Conservation (phyloP, 2,329 filamentous ascomycete genomes). For the Ophiocordyceps robertsii region DNA sequence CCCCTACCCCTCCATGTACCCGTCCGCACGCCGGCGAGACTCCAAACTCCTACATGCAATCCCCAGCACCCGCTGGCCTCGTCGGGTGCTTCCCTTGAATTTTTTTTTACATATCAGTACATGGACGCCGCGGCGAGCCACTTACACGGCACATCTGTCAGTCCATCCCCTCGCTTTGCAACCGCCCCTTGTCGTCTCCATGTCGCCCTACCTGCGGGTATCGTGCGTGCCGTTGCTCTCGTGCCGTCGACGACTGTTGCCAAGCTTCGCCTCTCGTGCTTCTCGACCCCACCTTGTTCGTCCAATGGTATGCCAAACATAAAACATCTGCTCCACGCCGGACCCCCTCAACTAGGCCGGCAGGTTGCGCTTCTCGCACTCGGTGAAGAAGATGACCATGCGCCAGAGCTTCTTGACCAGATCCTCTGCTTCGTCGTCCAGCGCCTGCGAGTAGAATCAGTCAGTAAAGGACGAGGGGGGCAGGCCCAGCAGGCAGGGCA, state of each 20-base stretch:
- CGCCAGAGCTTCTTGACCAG: conserved; percentile 96
- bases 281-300: neutral
- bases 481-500: no score
- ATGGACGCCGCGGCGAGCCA: neutral
- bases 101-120: neutral
- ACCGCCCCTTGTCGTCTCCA: neutral
- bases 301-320: neutral
- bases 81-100: neutral
- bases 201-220: neutral
- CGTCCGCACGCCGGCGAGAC: neutral
- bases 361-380: conserved; percentile 81
- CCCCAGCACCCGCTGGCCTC: conserved; percentile 1
- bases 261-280: neutral
- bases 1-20: neutral
- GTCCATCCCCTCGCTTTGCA: neutral
- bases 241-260: neutral
- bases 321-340: neutral
- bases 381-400: conserved; percentile 96
- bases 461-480: no score
- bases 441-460: conserved; percentile 40
- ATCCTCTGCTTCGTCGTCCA: conserved; percentile 90
- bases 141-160: neutral
- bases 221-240: neutral
- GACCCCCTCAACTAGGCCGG: conserved; percentile 22
- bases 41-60: conserved; percentile 1